A percentile compares a stretch with the other conserved stretches of the same genome.
phyloP scores from a whole-genome alignment of 306 rosid genomes.

The Cicer chorassanicum region DNA sequence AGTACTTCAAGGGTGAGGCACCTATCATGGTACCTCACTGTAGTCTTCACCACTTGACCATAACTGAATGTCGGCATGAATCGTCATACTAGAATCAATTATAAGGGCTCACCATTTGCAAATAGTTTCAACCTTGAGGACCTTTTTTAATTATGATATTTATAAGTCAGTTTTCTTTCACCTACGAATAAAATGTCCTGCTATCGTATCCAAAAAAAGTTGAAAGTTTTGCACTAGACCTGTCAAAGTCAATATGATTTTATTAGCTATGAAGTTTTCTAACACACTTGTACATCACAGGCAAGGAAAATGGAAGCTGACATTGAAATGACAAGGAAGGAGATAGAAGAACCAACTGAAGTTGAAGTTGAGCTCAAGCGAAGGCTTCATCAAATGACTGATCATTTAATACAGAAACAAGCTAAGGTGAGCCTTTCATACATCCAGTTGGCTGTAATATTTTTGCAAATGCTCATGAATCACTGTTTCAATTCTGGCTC shows the following conservation, averaged over 20 bases:
- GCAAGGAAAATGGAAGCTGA: slow-evolving; percentile 73
- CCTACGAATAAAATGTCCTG: slow-evolving; percentile 1
- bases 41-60: not conserved
- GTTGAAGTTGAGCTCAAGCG: slow-evolving; percentile 86
- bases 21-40: slow-evolving; percentile 13
- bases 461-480: slow-evolving; percentile 19
- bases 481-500: slow-evolving; percentile 30
- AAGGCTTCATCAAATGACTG: slow-evolving; percentile 93
- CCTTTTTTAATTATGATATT: not conserved
- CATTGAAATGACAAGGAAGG: slow-evolving; percentile 83
- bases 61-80: slow-evolving; percentile 5
- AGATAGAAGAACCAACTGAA: slow-evolving; percentile 88
- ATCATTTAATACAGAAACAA: slow-evolving; percentile 95
- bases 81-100: slow-evolving; percentile 1
- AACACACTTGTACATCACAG: slow-evolving; percentile 52
- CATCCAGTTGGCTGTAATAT: slow-evolving; percentile 29
- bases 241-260: slow-evolving; percentile 11
- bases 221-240: slow-evolving; percentile 2
- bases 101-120: not conserved
- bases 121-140: not conserved
- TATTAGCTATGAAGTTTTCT: slow-evolving; percentile 19
- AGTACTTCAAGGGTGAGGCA: not conserved
- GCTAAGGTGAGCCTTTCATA: slow-evolving; percentile 68
- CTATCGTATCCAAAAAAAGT: slow-evolving; percentile 13
- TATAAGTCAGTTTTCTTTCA: slow-evolving; percentile 4